Evolutionary conservation across 345 rosid species (phyloP), one percentile per base, ranked within the genome.

Genomic region (Linum usitatissimum): DNA sequence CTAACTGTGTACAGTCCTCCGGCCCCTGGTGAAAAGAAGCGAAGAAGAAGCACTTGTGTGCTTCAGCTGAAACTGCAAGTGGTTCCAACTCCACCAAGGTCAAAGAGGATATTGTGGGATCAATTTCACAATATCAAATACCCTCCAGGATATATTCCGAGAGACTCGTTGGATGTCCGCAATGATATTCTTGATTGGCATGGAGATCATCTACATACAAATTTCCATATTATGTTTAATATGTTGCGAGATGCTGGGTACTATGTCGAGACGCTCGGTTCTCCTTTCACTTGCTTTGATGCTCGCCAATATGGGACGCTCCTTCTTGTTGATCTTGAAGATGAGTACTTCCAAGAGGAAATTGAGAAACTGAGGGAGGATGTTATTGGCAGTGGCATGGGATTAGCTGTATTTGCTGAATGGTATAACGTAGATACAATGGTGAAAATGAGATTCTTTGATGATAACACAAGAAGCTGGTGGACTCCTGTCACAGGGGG

Each of bases 401-500:
- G 98, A 42, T 74, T 92, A 67, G 81, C 82, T 66, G 91, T 92
- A 49, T 92, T 89, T 77, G 84, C 98, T 61, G 98, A 92, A 76
- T 92, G 98, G 98, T 92, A 92, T 81, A 92, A 87, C 72, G 81
- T 92, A 28, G 98, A 87, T 45, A 92, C 98, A 18, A 89, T 92
- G 96, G 95, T 92, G 67, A 92, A 92, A 70, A 92, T 92, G 98
- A 83, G 98, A 74, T 92, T 92, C 79, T 92, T 92, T 15, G 98
- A 92, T 70, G 98, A 92, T 74, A 92, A 92, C 75, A 89, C 98
- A 1, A 78, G 95, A 59, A 92, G 98, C 70, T 89, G 97, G 97
- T 92, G 98, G 98, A 92, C 97, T 63, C 98, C 98, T 57, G 84
- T 87, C 69, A 92, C 98, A 42, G 98, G 98, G 70, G 98, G 98